Percentiles rank a stretch among this genome's conserved stretches.
These are phyloP conservation scores for Alternaria viburni DNA, from an alignment of 2,329 filamentous ascomycete genomes.

Conservation along the genomic window DNA sequence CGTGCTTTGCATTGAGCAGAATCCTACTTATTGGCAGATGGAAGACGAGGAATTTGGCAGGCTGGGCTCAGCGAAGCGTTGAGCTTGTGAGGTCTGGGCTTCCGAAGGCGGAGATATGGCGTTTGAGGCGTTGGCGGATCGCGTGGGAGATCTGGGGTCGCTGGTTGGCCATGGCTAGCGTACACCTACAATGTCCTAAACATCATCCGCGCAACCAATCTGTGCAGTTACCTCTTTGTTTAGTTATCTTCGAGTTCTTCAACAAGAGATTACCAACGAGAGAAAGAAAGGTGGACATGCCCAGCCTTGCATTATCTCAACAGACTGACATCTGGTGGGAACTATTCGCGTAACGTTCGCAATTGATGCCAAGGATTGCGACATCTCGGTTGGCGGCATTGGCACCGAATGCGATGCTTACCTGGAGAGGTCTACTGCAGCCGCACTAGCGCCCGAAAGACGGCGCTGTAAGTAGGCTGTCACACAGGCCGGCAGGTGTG, in stretches of 20 bases:
- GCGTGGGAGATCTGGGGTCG: conserved; percentile 2
- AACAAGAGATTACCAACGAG: neutral
- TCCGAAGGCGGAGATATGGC: conserved; percentile 18
- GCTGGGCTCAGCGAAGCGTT: conserved; percentile 27
- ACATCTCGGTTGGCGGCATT: conserved; percentile 15
- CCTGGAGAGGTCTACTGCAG: conserved; percentile 1
- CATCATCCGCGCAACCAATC: neutral
- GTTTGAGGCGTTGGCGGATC: conserved; percentile 2
- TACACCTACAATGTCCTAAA: neutral
- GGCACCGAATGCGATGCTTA: conserved; percentile 6
- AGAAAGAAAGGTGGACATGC: neutral
- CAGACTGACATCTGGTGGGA: neutral
- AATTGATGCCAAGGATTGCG: conserved; percentile 16
- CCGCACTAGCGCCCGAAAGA: conserved; percentile 1
- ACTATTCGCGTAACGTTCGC: conserved; percentile 3
- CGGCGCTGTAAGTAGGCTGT: neutral
- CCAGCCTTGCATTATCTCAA: neutral
- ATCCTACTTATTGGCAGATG: conserved; percentile 17
- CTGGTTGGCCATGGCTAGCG: conserved; percentile 6
- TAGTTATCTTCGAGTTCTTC: neutral
- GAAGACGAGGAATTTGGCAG: conserved; percentile 29
- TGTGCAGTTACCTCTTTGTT: neutral
- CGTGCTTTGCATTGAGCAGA: conserved; percentile 23
- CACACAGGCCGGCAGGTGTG: neutral
- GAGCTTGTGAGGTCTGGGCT: conserved; percentile 42